Percentiles rank a stretch among this genome's conserved stretches.
These are phyloP conservation scores for Erodium moschatum DNA, from an alignment of 441 rosid species.

Conservation along the genomic window DNA sequence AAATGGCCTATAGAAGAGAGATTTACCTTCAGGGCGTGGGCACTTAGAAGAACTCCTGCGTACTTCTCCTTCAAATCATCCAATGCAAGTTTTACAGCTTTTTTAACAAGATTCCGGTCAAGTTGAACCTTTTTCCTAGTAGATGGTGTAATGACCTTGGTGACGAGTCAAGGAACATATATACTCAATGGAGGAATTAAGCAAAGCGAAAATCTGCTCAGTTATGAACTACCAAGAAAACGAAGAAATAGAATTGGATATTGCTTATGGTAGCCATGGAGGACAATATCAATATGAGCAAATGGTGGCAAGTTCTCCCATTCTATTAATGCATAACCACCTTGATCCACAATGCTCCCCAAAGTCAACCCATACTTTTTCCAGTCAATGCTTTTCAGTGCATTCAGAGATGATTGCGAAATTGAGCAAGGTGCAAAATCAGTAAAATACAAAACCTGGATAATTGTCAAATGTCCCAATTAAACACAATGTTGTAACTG, in stretches of 20 bases:
- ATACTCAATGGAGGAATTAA: constrained; percentile 7
- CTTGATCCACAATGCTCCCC: constrained; percentile 37
- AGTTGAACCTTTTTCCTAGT: constrained; percentile 36
- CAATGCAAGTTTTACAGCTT: constrained; percentile 58
- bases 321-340: constrained; percentile 35
- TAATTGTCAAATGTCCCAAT: constrained; percentile 10
- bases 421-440: constrained; percentile 52
- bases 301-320: constrained; percentile 59
- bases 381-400: constrained; percentile 64
- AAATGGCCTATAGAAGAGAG: constrained; percentile 12
- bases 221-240: neutral
- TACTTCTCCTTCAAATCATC: constrained; percentile 70
- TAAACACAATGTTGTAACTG: neutral
- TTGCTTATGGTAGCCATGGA: constrained; percentile 64
- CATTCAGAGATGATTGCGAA: constrained; percentile 38
- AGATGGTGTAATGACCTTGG: constrained; percentile 26
- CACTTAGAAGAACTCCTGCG: constrained; percentile 58
- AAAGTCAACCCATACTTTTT: constrained; percentile 66
- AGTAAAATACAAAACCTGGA: constrained; percentile 63
- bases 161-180: constrained; percentile 36
- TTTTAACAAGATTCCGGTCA: constrained; percentile 40
- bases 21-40: constrained; percentile 59
- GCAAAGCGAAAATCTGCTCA: neutral
- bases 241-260: constrained; percentile 31
- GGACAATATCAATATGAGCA: constrained; percentile 41